Evolutionary conservation across 176 grass and related monocot species (phyloP), one percentile per base, ranked within the genome.

Genomic region (Oryza rufipogon): DNA sequence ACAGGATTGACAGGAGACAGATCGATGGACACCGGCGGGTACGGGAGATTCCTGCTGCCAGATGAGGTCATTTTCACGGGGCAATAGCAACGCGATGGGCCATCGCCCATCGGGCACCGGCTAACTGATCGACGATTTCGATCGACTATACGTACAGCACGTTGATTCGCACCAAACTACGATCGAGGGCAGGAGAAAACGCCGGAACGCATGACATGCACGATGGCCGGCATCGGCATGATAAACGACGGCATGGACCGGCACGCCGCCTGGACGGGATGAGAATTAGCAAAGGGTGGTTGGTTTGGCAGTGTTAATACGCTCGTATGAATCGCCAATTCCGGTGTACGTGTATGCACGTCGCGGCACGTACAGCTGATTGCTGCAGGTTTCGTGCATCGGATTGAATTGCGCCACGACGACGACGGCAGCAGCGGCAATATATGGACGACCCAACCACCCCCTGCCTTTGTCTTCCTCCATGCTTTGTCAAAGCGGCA

Each of bases 361-460:
- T 56, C 3, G 2, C 58, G 58, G 9, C 2, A 63, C 9, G 6
- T 9, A 10, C 4, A 7, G 19, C 19, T 60, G 56, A 1, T 22
- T n/a, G 3, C 64, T 81, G 52, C 77, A 66, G 9, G 32, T 46
- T 81, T 77, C 19, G 15, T n/a, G 34, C 48, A 51, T 41, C 17
- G 6, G 25, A 16, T 11, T 26, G 33, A 66, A 33, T 36, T 71
- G 1, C 7, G 58, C 58, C 58, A 23, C n/a, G 58, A 63, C 58
- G 58, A 23, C 56, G 56, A 60, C 54, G 54, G 44, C 44, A 1
- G 10, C 54, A 19, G n/a, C 17, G 52, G 20, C 47, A 19, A 32
- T 32, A 32, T 32, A n/a, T 5, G 49, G 81, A 67, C 46, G 68
- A 34, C 10, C 36, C 81, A 83, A 84, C 34, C 75, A 81, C 78